These are phyloP conservation scores for Vigna hirtella DNA, from an alignment of 306 rosid genomes.

Conservation along the genomic window DNA sequence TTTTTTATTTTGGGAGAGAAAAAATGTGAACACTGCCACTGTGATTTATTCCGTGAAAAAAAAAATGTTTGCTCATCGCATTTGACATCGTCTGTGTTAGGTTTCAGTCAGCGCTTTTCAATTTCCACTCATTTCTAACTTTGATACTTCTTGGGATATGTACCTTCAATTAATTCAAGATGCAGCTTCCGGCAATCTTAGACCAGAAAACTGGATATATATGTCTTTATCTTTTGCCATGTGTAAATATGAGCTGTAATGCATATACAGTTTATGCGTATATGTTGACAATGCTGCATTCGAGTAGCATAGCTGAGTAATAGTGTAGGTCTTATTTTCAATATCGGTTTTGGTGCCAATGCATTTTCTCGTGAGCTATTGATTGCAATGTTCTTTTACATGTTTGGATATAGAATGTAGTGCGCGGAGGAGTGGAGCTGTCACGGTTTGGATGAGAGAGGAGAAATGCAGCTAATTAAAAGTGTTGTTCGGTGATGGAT, in stretches of 20 bases:
- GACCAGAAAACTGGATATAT: constrained; percentile 60
- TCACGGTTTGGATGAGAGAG: too few relatives aligned
- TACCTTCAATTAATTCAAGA: constrained; percentile 57
- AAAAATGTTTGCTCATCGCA: not conserved
- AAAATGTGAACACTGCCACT: too few relatives aligned
- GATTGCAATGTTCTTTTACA: not conserved
- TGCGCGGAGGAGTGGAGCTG: too few relatives aligned
- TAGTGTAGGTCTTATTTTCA: not conserved
- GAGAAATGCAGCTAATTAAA: too few relatives aligned
- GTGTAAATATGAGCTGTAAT: not conserved
- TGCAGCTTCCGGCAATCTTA: constrained; percentile 61
- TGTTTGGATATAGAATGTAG: not conserved
- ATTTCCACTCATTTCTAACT: constrained; percentile 60
- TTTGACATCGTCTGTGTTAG: constrained; percentile 37
- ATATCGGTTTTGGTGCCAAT: constrained; percentile 23
- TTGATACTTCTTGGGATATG: constrained; percentile 60
- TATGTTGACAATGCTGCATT: constrained; percentile 9
- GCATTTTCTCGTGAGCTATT: not conserved
- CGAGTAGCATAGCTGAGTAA: not conserved
- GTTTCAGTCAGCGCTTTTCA: constrained; percentile 62
- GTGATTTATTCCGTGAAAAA: not conserved
- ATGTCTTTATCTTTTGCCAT: not conserved
- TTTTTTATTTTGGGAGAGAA: too few relatives aligned
- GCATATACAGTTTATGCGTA: not conserved
- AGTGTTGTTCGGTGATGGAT: too few relatives aligned